phyloP scores from a whole-genome alignment of 2,329 filamentous ascomycete genomes.

The Aspergillus aculeatus region DNA sequence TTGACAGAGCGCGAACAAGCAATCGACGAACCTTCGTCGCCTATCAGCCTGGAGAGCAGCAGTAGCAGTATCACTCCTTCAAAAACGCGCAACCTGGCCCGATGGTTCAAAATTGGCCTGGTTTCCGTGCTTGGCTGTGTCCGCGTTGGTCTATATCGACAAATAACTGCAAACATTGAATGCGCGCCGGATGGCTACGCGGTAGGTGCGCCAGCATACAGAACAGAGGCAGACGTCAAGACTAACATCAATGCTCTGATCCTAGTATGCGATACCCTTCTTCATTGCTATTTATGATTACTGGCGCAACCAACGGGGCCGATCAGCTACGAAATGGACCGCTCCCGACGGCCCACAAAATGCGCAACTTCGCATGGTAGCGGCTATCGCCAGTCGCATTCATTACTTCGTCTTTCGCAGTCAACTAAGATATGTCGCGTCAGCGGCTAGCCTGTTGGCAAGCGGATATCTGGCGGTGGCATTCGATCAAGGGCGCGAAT shows the following conservation, averaged over 20 bases:
- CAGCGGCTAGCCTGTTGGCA: conserved; percentile 38
- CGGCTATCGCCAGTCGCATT: conserved; percentile 31
- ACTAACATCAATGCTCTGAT: not conserved
- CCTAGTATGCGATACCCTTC: conserved; percentile 42
- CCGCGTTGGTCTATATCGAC: conserved; percentile 43
- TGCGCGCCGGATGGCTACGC: conserved; percentile 40
- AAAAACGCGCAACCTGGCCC: conserved; percentile 14
- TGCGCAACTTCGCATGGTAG: conserved; percentile 16
- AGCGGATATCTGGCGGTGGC: conserved; percentile 39
- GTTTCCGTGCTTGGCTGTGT: conserved; percentile 27
- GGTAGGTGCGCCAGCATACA: conserved; percentile 25
- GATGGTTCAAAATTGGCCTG: conserved; percentile 25
- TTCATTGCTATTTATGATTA: conserved; percentile 44
- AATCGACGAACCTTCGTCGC: conserved; percentile 14
- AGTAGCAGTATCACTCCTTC: conserved; percentile 1
- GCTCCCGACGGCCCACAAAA: conserved; percentile 19
- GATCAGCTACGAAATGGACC: conserved; percentile 21
- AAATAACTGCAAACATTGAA: conserved; percentile 43
- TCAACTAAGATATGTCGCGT: conserved; percentile 39
- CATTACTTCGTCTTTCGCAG: conserved; percentile 32
- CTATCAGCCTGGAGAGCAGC: conserved; percentile 7
- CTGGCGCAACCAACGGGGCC: conserved; percentile 31
- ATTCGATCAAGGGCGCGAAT: conserved; percentile 38
- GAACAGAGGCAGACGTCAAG: not conserved
- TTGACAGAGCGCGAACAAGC: conserved; percentile 30